Evolutionary conservation across 352 stramenopile species (phyloP).

Genomic region (Phytopythium sindhum): DNA sequence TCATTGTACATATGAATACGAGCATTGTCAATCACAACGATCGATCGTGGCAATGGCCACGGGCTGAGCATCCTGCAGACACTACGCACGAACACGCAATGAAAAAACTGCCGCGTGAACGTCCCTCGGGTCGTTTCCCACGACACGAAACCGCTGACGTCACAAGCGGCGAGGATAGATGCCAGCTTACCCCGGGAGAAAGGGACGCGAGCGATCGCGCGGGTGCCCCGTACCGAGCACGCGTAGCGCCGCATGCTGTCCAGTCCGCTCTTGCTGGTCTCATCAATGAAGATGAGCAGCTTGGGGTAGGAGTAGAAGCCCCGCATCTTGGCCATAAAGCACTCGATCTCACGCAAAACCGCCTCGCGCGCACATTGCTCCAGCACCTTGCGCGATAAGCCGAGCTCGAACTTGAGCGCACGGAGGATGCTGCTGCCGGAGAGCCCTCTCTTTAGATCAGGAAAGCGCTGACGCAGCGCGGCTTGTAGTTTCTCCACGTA

Average conservation of each 20-base stretch:
- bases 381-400: conserved; percentile 11
- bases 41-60: conserved; percentile 16
- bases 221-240: neutral
- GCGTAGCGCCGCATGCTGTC: conserved; percentile 12
- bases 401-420: conserved; percentile 11
- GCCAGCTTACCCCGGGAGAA: conserved; percentile 13
- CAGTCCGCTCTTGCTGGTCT: conserved; percentile 16
- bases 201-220: neutral
- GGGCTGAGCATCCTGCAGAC: conserved; percentile 11
- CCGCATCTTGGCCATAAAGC: conserved; percentile 6
- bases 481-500: conserved; percentile 17
- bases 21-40: conserved; percentile 22
- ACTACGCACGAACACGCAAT: neutral
- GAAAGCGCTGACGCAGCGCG: neutral
- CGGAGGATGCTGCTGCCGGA: conserved; percentile 6
- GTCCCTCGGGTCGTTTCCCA: conserved; percentile 10
- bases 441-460: no score
- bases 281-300: conserved; percentile 16
- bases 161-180: conserved; percentile 10
- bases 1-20: conserved; percentile 22
- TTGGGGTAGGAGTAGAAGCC: conserved; percentile 16
- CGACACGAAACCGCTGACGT: conserved; percentile 6
- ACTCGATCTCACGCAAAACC: conserved; percentile 10
- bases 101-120: conserved; percentile 10
- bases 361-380: conserved; percentile 8